Evolutionary conservation across 352 stramenopile species (phyloP).

Genomic region (Phytopythium montanum): DNA sequence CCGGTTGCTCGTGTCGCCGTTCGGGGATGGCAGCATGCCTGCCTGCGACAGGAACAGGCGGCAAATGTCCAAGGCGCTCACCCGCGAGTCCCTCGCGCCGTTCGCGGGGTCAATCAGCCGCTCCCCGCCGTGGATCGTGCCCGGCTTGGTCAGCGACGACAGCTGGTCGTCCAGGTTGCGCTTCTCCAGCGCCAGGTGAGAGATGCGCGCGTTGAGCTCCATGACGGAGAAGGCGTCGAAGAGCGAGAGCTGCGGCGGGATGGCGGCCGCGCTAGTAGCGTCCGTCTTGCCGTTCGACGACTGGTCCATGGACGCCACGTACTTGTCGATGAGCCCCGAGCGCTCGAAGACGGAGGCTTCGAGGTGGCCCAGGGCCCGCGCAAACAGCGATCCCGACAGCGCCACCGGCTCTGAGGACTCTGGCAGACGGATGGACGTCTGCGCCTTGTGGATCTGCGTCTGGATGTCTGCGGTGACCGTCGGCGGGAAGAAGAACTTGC

Average conservation of each 20-base stretch:
- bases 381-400: constrained; percentile 60
- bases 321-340: constrained; percentile 72
- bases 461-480: constrained; percentile 50
- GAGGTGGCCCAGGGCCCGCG: constrained; percentile 61
- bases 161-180: constrained; percentile 37
- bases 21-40: constrained; percentile 55
- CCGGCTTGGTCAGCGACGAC: constrained; percentile 38
- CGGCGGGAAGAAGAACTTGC: constrained; percentile 58
- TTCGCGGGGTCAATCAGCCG: constrained; percentile 27
- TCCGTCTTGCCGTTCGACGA: constrained; percentile 15
- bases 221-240: constrained; percentile 88
- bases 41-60: constrained; percentile 78
- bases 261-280: constrained; percentile 7
- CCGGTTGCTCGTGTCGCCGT: constrained; percentile 53
- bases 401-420: constrained; percentile 19
- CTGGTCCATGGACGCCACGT: constrained; percentile 66
- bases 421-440: constrained; percentile 30
- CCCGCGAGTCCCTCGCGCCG: constrained; percentile 38
- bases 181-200: constrained; percentile 44
- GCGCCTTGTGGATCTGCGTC: constrained; percentile 57
- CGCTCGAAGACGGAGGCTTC: constrained; percentile 71
- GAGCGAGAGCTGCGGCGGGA: constrained; percentile 71
- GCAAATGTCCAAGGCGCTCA: constrained; percentile 74
- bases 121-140: constrained; percentile 18
- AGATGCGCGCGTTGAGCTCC: constrained; percentile 82